These are phyloP conservation scores for Macroventuria anomochaeta DNA, from an alignment of 2,329 filamentous ascomycete species.

Conservation along the genomic window DNA sequence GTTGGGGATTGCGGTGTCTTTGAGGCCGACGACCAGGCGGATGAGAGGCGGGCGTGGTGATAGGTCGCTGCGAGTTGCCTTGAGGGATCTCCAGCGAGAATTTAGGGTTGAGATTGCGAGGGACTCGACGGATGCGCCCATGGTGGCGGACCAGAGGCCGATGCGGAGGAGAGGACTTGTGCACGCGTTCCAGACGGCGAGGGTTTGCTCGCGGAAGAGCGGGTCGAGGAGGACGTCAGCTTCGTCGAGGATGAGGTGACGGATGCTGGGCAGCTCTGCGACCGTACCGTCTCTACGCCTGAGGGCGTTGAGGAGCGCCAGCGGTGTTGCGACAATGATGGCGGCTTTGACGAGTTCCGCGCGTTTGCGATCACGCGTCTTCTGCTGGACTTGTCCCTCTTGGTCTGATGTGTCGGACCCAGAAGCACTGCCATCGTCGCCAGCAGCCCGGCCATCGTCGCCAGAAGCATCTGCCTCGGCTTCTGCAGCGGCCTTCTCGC, in stretches of 20 bases:
- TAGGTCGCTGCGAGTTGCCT: slow-evolving; percentile 50
- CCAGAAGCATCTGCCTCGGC: slow-evolving; percentile 43
- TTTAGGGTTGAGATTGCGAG: slow-evolving; percentile 69
- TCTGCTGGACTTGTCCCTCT: slow-evolving; percentile 30
- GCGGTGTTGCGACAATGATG: slow-evolving; percentile 80
- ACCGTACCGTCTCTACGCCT: slow-evolving; percentile 54
- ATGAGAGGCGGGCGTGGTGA: slow-evolving; percentile 62
- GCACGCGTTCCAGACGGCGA: slow-evolving; percentile 83
- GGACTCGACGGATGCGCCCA: slow-evolving; percentile 90
- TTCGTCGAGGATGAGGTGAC: slow-evolving; percentile 84
- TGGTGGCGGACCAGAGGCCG: slow-evolving; percentile 94
- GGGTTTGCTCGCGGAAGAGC: slow-evolving; percentile 86
- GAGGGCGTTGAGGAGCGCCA: slow-evolving; percentile 78
- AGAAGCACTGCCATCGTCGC: slow-evolving; percentile 46
- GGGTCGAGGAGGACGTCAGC: slow-evolving; percentile 93
- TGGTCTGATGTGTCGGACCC: slow-evolving; percentile 49
- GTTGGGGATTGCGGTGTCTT: slow-evolving; percentile 93
- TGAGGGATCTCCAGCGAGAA: slow-evolving; percentile 44
- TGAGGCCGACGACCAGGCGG: slow-evolving; percentile 91
- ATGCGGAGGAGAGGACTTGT: slow-evolving; percentile 71
- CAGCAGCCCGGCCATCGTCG: slow-evolving; percentile 52
- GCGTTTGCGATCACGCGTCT: slow-evolving; percentile 47
- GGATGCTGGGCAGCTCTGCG: slow-evolving; percentile 68
- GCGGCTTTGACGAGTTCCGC: slow-evolving; percentile 71
- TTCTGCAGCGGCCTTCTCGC: slow-evolving; percentile 40